Evolutionary conservation across 2,329 filamentous ascomycete species (phyloP).

Genomic region (Claviceps citrina): DNA sequence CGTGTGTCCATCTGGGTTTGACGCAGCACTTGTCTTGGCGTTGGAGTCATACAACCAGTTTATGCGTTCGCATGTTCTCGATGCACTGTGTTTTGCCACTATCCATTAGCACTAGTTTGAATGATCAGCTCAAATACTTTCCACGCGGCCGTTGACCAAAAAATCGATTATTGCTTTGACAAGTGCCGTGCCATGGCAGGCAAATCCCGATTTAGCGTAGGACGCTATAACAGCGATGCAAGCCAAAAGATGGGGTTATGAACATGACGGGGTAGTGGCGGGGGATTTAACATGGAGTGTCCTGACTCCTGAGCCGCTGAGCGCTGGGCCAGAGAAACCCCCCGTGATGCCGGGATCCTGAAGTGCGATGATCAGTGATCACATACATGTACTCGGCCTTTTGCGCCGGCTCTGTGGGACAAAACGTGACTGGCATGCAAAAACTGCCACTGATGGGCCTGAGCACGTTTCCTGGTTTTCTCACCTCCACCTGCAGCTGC

Average conservation of each 20-base stretch:
- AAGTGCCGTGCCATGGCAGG: not conserved
- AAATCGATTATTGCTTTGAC: not conserved
- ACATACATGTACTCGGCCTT: too few species aligned
- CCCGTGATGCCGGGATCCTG: not conserved
- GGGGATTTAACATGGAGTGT: not conserved
- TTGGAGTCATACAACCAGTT: not conserved
- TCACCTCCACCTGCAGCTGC: too few species aligned
- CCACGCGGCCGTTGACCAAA: too few species aligned
- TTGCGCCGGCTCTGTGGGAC: too few species aligned
- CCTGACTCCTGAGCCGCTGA: not conserved
- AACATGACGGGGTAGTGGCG: not conserved
- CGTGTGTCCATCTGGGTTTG: not conserved
- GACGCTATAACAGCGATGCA: not conserved
- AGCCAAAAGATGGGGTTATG: not conserved
- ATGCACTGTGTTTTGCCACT: not conserved
- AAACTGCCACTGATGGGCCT: too few species aligned
- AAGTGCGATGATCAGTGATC: too few species aligned
- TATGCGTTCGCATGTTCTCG: not conserved
- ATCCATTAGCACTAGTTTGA: not conserved
- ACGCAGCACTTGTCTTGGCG: not conserved
- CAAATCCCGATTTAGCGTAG: too few species aligned
- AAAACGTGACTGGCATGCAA: too few species aligned
- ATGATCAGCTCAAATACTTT: not conserved
- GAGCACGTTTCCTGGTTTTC: too few species aligned
- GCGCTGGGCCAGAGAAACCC: too few species aligned